Base-by-base conservation (phyloP, 1,139 yeast species). In the Scheffersomyces segobiensis region DNA sequence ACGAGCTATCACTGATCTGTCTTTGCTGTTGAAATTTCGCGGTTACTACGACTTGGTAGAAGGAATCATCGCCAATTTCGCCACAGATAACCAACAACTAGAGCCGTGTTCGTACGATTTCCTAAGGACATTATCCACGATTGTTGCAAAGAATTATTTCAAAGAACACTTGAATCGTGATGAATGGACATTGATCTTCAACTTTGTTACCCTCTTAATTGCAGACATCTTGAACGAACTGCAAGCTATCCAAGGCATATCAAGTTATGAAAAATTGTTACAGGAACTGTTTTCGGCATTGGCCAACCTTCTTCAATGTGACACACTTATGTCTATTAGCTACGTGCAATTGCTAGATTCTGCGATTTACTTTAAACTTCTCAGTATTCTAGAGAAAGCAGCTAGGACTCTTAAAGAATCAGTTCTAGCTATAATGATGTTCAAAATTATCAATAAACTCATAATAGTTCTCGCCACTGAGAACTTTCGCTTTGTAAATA, bases 81-180 rank as follows among this genome's bases (percentile, higher is more conserved):
- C 67, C 39, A 58, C 65, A 3, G 62, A 63, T 5, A 59, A 55
- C 8, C 39, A 56, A 32, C 53, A 76, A 1, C 68, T 77, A 52
- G 67, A 67, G 17, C 83, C 86, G 0, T 73, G 78, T 39, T 68
- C 76, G 0, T 57, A 74, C 42, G 79, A 79, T 59, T 71, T 82
- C 50, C 62, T 75, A 2, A 69, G 71, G 19, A 64, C 76, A 0
- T 49, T 82, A 2, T 63, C 68, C 20, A 56, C 63, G 1, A 63
- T 82, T 2, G 60, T 82, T 8, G 63, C 65, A 6, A 62, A 71
- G 52, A 72, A 69, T 42, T 74, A 67, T 53, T 79, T 83, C 59
- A 73, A 73, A 58, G 81, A 79, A 49, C 84, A 82, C 63, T 63
- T 83, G 8, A 66, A 71, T 46, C 57, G 60, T 3, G 63, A 61